phyloP scores from a whole-genome alignment of 192 early-diverging fungal genomes.

The Linderina pennispora region DNA sequence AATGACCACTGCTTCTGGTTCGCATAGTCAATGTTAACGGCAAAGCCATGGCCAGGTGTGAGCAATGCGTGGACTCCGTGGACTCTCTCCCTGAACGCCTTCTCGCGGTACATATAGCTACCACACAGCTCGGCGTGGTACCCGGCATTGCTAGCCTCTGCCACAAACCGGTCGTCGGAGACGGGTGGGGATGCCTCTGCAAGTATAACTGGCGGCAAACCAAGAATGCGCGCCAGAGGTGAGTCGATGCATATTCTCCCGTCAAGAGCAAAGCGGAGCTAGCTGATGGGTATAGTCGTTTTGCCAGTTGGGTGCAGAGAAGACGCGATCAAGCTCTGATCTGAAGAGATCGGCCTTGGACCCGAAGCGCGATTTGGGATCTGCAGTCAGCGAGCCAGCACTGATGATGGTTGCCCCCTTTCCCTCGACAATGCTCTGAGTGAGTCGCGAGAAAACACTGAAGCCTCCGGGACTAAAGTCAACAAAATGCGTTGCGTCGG shows the following conservation, averaged over 20 bases:
- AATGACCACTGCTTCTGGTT: conserved; percentile 63
- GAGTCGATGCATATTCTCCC: conserved; percentile 66
- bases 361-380: conserved; percentile 25
- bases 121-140: conserved; percentile 83
- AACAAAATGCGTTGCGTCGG: conserved; percentile 60
- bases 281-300: conserved; percentile 71
- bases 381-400: conserved; percentile 5
- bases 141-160: conserved; percentile 77
- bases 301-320: conserved; percentile 65
- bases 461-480: conserved; percentile 89
- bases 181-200: conserved; percentile 86
- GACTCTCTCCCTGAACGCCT: conserved; percentile 60
- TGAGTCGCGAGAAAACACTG: conserved; percentile 75
- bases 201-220: conserved; percentile 82
- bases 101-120: conserved; percentile 78
- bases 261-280: conserved; percentile 46
- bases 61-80: conserved; percentile 74
- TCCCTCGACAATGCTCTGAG: conserved; percentile 80
- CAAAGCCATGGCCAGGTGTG: conserved; percentile 73
- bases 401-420: conserved; percentile 56
- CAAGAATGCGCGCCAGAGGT: conserved; percentile 69
- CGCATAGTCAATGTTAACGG: conserved; percentile 77
- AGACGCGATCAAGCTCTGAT: conserved; percentile 55
- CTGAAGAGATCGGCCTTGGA: conserved; percentile 70
- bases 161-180: conserved; percentile 64